Evolutionary conservation across 495 filamentous ascomycete genomes (phyloP).

Genomic region (Aspergillus heteromorphus): DNA sequence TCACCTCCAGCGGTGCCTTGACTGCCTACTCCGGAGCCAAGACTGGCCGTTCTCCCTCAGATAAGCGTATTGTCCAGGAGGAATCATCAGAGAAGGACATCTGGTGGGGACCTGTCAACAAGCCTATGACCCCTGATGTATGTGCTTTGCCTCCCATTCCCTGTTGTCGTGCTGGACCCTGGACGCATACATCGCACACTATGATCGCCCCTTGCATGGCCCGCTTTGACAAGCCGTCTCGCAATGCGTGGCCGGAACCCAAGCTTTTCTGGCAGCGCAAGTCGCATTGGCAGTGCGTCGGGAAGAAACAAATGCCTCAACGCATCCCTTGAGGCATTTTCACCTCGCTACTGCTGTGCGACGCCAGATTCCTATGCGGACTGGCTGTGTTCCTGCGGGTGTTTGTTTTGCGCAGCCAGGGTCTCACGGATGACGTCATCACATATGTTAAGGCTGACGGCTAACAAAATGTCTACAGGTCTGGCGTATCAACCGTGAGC

Average conservation of each 20-base stretch:
- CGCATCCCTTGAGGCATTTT: slow-evolving; percentile 19
- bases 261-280: slow-evolving; percentile 26
- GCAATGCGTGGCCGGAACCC: slow-evolving; percentile 14
- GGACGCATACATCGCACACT: slow-evolving; percentile 1
- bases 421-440: slow-evolving; percentile 41
- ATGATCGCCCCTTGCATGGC: slow-evolving; percentile 18
- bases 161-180: neutral
- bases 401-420: slow-evolving; percentile 3
- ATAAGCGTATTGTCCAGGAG: slow-evolving; percentile 97
- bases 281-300: neutral
- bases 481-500: slow-evolving; percentile 99
- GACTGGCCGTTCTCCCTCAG: slow-evolving; percentile 91
- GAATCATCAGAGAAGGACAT: slow-evolving; percentile 80
- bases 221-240: slow-evolving; percentile 22
- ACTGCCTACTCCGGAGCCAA: slow-evolving; percentile 97
- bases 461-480: slow-evolving; percentile 53
- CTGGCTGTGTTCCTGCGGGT: slow-evolving; percentile 1
- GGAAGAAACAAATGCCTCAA: slow-evolving; percentile 13
- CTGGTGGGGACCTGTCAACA: slow-evolving; percentile 99
- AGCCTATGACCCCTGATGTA: slow-evolving; percentile 97
- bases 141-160: slow-evolving; percentile 34
- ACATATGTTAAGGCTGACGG: slow-evolving; percentile 18
- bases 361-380: slow-evolving; percentile 1
- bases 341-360: slow-evolving; percentile 11
- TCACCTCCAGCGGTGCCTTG: slow-evolving; percentile 89